These are phyloP conservation scores for Alternaria gansuensis DNA, from an alignment of 2,329 filamentous ascomycete genomes.

Conservation along the genomic window DNA sequence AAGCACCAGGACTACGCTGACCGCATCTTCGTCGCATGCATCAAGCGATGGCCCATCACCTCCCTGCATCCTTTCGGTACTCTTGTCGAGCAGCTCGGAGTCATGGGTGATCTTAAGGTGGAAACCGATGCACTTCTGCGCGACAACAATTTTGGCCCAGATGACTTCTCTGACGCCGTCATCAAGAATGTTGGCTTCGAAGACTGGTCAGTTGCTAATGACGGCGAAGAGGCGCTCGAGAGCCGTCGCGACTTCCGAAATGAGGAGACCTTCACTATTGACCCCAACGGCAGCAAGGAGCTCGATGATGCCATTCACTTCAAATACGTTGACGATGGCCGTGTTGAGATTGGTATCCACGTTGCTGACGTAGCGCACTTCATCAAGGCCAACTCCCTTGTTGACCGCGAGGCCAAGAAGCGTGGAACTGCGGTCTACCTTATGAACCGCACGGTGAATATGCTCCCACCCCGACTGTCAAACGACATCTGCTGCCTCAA, in stretches of 20 bases:
- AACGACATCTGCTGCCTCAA: conserved; percentile 86
- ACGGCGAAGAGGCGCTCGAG: conserved; percentile 77
- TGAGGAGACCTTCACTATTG: conserved; percentile 90
- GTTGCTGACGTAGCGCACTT: conserved; percentile 96
- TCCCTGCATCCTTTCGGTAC: conserved; percentile 99
- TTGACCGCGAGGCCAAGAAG: conserved; percentile 97
- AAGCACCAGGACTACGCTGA: conserved; percentile 98
- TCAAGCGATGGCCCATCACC: conserved; percentile 99
- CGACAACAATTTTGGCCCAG: conserved; percentile 98
- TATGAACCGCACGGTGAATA: conserved; percentile 85
- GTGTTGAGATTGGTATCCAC: conserved; percentile 93
- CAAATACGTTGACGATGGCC: conserved; percentile 81
- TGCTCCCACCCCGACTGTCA: conserved; percentile 87
- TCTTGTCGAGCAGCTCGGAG: conserved; percentile 93
- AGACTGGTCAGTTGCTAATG: conserved; percentile 86
- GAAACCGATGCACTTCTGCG: conserved; percentile 96
- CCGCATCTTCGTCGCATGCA: conserved; percentile 97
- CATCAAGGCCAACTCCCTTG: conserved; percentile 92
- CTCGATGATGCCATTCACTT: conserved; percentile 93
- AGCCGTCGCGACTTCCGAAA: conserved; percentile 88
- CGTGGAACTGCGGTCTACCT: conserved; percentile 95
- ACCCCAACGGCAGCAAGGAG: conserved; percentile 86
- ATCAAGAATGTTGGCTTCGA: conserved; percentile 90
- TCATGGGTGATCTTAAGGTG: conserved; percentile 96
- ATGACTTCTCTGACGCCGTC: conserved; percentile 97